Evolutionary conservation across 768 basidiomycete species (phyloP), one percentile per base, ranked within the genome.

Genomic region (Tulasnella sp.): DNA sequence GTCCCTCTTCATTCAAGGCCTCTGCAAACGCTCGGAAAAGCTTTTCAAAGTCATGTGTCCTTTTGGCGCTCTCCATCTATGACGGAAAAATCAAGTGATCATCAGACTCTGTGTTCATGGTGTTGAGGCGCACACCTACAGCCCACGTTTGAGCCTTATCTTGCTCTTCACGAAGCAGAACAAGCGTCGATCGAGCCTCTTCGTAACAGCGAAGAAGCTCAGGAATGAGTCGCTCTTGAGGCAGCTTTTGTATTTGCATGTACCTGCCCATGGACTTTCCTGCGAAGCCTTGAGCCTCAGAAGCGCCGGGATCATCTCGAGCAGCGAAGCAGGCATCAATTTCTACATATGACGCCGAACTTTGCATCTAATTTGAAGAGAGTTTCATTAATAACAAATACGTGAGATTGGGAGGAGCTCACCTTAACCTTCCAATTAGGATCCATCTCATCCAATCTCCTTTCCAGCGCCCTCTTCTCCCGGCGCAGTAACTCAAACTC

Each of bases 11-110:
- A 44, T 86, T 82, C 75, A 87, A 73, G 1, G 78, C 76, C 16
- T 75, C 78, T 8, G 86, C 74, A 73, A 84, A 87, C 40, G 79
- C 81, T n/a, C 78, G 79, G 36, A 88, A 79, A 78, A 89, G 88
- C 0, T 86, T 86, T 75, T 87, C 86, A 74, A 88, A 89, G 78
- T 89, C 87, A 75, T 84, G 85, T 11, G 87, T 88, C 16, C 88
- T 80, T 67, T 85, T 86, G 59, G 86, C 76, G 74, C 87, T 83
- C 29, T 89, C 87, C 11, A 82, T 83, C 87, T 88, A 16, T 71
- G 36, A 75, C 19, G 63, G 71, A 44, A 35, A 7, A 29, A 29
- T 29, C 19, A 14, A 22, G 35, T 35, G 72, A 52, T 11, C 22
- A 42, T 11, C 29, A 44, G 17, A 34, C 35, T 67, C 4, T 34